These are phyloP conservation scores for Pseudotsuga menziesii DNA, from an alignment of 75 land plant species.

Conservation along the genomic window DNA sequence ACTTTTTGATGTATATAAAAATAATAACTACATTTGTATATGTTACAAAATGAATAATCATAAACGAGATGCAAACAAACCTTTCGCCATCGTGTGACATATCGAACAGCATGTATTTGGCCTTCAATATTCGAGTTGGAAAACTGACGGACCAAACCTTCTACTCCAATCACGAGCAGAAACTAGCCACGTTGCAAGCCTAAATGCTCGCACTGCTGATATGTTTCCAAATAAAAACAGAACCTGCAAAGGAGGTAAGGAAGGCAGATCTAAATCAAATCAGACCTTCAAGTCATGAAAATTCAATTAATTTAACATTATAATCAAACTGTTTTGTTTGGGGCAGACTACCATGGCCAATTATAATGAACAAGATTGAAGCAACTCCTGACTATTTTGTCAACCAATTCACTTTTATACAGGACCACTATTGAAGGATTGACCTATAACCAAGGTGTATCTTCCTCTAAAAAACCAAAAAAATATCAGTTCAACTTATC, in stretches of 20 bases:
- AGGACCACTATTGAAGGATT: background rate
- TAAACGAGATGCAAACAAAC: background rate
- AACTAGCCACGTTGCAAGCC: constrained; percentile 56
- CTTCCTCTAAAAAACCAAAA: background rate
- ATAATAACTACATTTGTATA: background rate
- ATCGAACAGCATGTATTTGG: constrained; percentile 16
- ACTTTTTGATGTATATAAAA: background rate
- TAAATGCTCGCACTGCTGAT: constrained; percentile 33
- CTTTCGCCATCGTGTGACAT: background rate
- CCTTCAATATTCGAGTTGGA: constrained; percentile 20
- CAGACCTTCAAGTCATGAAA: background rate
- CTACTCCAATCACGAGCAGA: constrained; percentile 52
- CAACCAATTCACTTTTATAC: background rate
- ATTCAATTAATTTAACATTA: background rate
- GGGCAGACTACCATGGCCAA: background rate
- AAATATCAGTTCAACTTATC: background rate
- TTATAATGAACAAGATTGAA: background rate
- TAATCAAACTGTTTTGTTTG: background rate
- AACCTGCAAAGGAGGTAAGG: background rate
- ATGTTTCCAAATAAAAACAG: background rate
- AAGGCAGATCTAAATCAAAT: background rate
- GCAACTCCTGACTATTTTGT: background rate
- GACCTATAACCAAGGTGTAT: background rate
- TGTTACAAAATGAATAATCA: background rate
- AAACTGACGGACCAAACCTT: constrained; percentile 36